Evolutionary conservation across 352 stramenopile genomes (phyloP).

Genomic region (Phytophthora melonis): DNA sequence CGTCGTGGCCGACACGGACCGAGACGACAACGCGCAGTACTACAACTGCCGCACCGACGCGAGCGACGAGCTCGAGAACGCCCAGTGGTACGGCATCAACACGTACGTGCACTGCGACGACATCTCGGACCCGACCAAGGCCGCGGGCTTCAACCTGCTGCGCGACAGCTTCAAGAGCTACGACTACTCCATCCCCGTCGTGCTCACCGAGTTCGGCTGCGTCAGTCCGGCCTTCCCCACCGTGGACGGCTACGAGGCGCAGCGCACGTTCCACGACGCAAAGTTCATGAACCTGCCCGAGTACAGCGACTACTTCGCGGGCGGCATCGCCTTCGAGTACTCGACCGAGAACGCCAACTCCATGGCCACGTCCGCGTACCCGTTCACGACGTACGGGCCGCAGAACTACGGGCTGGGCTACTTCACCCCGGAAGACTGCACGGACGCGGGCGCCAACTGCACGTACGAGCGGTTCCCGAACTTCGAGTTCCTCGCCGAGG

Average conservation of each 20-base stretch:
- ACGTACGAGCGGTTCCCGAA: slow-evolving; percentile 50
- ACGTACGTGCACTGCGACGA: slow-evolving; percentile 83
- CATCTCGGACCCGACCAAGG: slow-evolving; percentile 49
- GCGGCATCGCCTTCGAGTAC: slow-evolving; percentile 84
- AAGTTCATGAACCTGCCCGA: slow-evolving; percentile 59
- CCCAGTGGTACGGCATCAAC: slow-evolving; percentile 91
- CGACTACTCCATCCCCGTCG: slow-evolving; percentile 55
- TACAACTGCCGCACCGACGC: slow-evolving; percentile 84
- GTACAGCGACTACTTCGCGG: slow-evolving; percentile 70
- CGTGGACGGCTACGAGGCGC: slow-evolving; percentile 69
- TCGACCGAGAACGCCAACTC: slow-evolving; percentile 83
- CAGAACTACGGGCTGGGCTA: slow-evolving; percentile 87
- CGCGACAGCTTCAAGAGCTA: slow-evolving; percentile 65
- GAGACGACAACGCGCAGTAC: slow-evolving; percentile 74
- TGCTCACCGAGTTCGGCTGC: slow-evolving; percentile 48
- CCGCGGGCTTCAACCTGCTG: slow-evolving; percentile 68
- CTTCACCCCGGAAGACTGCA: slow-evolving; percentile 70
- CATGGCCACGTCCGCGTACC: slow-evolving; percentile 59
- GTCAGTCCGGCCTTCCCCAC: slow-evolving; percentile 43
- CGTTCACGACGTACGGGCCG: slow-evolving; percentile 68
- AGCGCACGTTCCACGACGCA: slow-evolving; percentile 81
- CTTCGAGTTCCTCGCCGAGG: slow-evolving; percentile 52
- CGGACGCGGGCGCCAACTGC: slow-evolving; percentile 53
- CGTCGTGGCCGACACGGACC: slow-evolving; percentile 70
- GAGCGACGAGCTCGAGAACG: slow-evolving; percentile 69